Evolutionary conservation across 768 basidiomycete genomes (phyloP).

Genomic region (Vararia minispora): DNA sequence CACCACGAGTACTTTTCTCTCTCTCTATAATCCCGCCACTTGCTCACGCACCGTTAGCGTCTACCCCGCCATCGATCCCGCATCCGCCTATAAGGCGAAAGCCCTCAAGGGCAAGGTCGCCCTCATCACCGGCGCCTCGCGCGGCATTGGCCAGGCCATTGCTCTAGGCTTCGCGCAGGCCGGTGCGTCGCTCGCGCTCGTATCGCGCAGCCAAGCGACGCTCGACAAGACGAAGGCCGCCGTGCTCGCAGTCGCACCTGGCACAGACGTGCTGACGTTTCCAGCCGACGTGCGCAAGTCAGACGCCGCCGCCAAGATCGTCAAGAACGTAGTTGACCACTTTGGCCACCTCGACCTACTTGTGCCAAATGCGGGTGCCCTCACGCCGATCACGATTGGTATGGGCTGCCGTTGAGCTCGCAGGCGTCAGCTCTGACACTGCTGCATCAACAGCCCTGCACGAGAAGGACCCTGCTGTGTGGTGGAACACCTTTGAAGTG

Average conservation of each 20-base stretch:
- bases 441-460: not conserved
- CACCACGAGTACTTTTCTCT: not conserved
- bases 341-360: conserved; percentile 5
- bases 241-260: not conserved
- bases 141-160: conserved; percentile 5
- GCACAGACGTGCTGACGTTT: not conserved
- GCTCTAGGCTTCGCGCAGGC: conserved; percentile 1
- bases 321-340: not conserved
- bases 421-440: not conserved
- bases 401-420: not conserved
- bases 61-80: conserved; percentile 5
- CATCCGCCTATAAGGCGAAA: conserved; percentile 2
- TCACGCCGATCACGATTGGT: not conserved
- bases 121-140: conserved; percentile 4
- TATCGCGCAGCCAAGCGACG: not conserved
- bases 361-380: conserved; percentile 2
- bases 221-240: not conserved
- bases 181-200: conserved; percentile 1
- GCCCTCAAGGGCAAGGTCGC: conserved; percentile 6
- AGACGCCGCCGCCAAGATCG: not conserved
- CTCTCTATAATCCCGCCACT: too few species aligned
- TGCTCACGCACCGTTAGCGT: too few species aligned
- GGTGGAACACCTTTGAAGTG: conserved; percentile 8
- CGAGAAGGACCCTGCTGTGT: conserved; percentile 5
- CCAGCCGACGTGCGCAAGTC: conserved; percentile 1